phyloP scores from a whole-genome alignment of 2,329 filamentous ascomycete genomes.

The Sclerotinia nivalis region DNA sequence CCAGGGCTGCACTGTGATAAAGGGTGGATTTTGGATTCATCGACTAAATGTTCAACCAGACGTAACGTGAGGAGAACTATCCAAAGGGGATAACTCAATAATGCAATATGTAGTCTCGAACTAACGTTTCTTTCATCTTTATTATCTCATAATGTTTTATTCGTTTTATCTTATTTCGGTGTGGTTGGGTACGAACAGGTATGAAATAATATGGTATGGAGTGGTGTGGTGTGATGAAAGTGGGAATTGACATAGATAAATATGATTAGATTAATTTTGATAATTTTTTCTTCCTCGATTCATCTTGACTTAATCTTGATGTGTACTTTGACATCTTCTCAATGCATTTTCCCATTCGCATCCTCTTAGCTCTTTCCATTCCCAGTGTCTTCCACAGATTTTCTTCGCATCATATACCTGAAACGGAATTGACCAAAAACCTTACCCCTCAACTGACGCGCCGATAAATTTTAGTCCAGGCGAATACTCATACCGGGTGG shows the following conservation, averaged over 20 bases:
- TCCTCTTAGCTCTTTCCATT: no score
- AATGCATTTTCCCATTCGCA: no score
- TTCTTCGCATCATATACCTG: no score
- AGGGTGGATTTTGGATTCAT: background rate
- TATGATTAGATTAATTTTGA: constrained; percentile 15
- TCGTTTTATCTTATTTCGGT: background rate
- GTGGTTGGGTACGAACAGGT: background rate
- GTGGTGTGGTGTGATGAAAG: background rate
- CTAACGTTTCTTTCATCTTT: background rate
- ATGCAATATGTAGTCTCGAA: background rate
- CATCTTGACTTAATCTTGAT: background rate
- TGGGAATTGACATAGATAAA: constrained; percentile 9
- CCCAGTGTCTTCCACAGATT: no score
- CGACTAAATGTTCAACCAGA: background rate
- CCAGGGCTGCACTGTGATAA: background rate
- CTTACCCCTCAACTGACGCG: no score
- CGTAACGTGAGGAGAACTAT: no score
- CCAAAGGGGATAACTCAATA: background rate
- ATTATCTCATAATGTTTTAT: background rate
- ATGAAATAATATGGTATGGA: background rate
- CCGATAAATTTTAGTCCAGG: no score
- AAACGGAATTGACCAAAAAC: no score
- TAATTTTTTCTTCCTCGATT: no score
- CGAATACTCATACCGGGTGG: no score
- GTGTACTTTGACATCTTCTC: background rate